Base-by-base conservation (phyloP, 2,329 filamentous ascomycete genomes). In the Arthrinium puccinioides region DNA sequence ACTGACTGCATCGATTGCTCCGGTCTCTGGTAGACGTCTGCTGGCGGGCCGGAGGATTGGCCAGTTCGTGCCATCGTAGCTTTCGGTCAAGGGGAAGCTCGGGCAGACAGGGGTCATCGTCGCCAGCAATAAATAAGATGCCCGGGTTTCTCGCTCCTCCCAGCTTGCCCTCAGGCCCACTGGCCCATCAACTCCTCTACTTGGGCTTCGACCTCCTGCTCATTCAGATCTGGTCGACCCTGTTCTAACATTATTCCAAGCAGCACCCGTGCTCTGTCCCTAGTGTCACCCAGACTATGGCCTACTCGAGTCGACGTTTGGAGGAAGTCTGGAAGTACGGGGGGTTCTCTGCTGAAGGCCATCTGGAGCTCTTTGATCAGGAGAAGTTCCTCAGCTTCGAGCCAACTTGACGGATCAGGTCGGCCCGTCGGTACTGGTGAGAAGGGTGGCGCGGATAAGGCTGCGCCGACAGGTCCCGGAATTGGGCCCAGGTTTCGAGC, bases 241-340 rank as follows among this genome's bases (percentile, higher is more conserved):
- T 38, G 36, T 24, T 41, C 28, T 8, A 55, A 37, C 48, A 57
- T 56, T 25, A 42, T 30, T 6, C 21, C 37, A 5, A 56, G 37
- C 27, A 56, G 31, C 25, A 49, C 38, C 39, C 50, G 40, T 14
- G 55, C 37, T 46, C 50, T 54, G 19, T 36, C 30, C 28, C 14
- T 19, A 4, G 33, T 36, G 3, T 28, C 33, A 1, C 15, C 18
- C 16, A 11, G 19, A 28, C 32, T 11, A 26, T 26, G 40, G 3
- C 33, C 33, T 11, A 36, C 14, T 19, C n/a, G 5, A 9, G 13
- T 21, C 8, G 33, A 23, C 13, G 33, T 36, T n/a, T 28, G 4
- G 4, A 11, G 4, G 23, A 36, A 18, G 23, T 19, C 9, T 14
- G 33, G 33, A 4, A 36, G 21, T 14, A 11, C 13, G 26, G 33